Evolutionary conservation across 2,329 filamentous ascomycete species (phyloP).

Genomic region (Talaromyces atroroseus): DNA sequence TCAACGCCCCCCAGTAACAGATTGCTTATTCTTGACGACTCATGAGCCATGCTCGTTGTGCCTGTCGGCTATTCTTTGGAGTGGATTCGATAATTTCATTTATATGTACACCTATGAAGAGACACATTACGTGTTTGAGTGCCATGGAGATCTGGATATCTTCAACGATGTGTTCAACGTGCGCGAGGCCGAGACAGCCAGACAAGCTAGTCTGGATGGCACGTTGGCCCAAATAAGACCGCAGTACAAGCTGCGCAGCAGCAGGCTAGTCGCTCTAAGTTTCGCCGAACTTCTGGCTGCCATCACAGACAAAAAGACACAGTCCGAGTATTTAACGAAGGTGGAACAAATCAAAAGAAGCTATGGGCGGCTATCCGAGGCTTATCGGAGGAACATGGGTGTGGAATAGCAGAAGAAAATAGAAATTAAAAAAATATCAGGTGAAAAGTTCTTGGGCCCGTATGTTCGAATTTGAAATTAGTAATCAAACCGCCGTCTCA

Average conservation of each 20-base stretch:
- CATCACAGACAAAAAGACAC: neutral
- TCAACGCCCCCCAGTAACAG: neutral
- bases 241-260: constrained; percentile 9
- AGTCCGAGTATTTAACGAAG: constrained; percentile 1
- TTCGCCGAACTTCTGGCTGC: constrained; percentile 9
- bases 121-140: constrained; percentile 11
- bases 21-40: constrained; percentile 9
- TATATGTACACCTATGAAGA: constrained; percentile 12
- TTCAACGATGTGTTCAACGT: constrained; percentile 11
- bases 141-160: constrained; percentile 10
- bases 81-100: constrained; percentile 11
- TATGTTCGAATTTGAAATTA: too few species aligned
- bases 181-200: constrained; percentile 1
- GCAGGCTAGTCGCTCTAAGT: constrained; percentile 9
- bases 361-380: constrained; percentile 10
- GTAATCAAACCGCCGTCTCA: neutral
- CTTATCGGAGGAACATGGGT: constrained; percentile 8
- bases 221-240: constrained; percentile 5
- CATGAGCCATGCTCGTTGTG: constrained; percentile 11
- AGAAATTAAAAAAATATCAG: neutral
- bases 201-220: constrained; percentile 8
- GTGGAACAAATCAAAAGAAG: constrained; percentile 4
- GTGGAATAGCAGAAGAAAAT: neutral
- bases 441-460: too few species aligned
- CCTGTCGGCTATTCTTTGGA: constrained; percentile 11